These are phyloP conservation scores for Solanum pinnatisectum DNA, from an alignment of 257 asterid genomes.

Conservation along the genomic window DNA sequence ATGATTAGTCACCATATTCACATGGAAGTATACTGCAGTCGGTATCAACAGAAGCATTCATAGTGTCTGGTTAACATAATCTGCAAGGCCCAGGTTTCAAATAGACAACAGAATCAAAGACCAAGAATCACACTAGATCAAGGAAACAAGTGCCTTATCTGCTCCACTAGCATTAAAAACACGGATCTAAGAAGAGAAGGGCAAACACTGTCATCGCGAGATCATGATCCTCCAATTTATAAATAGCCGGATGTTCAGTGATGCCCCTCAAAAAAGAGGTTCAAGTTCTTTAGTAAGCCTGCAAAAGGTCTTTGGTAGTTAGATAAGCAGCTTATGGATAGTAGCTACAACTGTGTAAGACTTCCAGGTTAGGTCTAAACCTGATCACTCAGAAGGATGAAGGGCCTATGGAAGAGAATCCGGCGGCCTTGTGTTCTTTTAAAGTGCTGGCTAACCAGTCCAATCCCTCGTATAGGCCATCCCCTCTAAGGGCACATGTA, in stretches of 20 bases:
- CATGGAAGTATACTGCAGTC: background rate
- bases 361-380: slow-evolving; percentile 5
- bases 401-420: slow-evolving; percentile 77
- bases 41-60: background rate
- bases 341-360: background rate
- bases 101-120: background rate
- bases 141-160: background rate
- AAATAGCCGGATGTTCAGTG: slow-evolving; percentile 1
- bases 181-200: background rate
- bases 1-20: background rate
- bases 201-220: background rate
- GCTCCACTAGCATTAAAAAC: slow-evolving; percentile 2
- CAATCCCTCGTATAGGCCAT: slow-evolving; percentile 90
- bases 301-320: background rate
- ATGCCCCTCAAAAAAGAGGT: slow-evolving; percentile 17
- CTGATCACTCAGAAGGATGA: slow-evolving; percentile 47
- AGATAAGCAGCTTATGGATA: background rate
- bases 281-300: background rate
- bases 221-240: slow-evolving; percentile 9
- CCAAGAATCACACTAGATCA: background rate
- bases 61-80: background rate
- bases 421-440: slow-evolving; percentile 76
- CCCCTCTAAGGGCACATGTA: slow-evolving; percentile 85
- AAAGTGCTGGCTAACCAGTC: slow-evolving; percentile 90
- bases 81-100: background rate